phyloP scores from a whole-genome alignment of 345 rosid species.

The Dovyalis caffra region DNA sequence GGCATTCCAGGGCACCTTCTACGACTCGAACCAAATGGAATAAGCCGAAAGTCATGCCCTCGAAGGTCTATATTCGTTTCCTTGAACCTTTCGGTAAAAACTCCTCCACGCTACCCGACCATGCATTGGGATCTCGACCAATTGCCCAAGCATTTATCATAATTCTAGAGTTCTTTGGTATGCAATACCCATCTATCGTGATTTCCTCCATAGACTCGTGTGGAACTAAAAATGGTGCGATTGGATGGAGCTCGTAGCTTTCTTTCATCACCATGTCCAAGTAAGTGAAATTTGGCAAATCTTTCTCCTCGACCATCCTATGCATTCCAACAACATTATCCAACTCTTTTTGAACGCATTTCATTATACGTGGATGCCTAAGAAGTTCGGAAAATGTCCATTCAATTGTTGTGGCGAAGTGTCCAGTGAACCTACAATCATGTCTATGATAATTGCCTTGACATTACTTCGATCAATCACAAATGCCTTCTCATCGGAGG shows the following conservation, averaged over 20 bases:
- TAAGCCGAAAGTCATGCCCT: conserved; percentile 19
- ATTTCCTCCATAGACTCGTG: conserved; percentile 18
- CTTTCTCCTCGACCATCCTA: conserved; percentile 23
- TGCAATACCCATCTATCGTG: conserved; percentile 15
- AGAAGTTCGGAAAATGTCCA: conserved; percentile 34
- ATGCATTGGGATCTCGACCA: conserved; percentile 15
- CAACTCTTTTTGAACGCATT: conserved; percentile 26
- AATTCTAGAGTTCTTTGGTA: conserved; percentile 21
- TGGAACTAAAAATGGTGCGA: conserved; percentile 17
- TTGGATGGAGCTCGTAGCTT: conserved; percentile 19
- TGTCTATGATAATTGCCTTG: conserved; percentile 32
- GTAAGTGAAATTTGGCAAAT: conserved; percentile 21
- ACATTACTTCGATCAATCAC: conserved; percentile 20
- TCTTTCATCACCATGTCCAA: conserved; percentile 27
- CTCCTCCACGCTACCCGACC: conserved; percentile 12
- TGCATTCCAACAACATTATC: conserved; percentile 21
- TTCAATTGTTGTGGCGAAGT: conserved; percentile 19
- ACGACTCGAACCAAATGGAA: conserved; percentile 16
- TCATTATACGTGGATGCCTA: conserved; percentile 23
- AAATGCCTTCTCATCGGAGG: neutral
- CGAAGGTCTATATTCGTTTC: neutral
- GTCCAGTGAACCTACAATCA: conserved; percentile 20
- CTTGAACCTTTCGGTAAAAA: conserved; percentile 29
- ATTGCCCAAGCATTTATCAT: conserved; percentile 24
- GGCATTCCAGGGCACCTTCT: conserved; percentile 12